Evolutionary conservation across 2,329 filamentous ascomycete genomes (phyloP).

Genomic region (Colletotrichum kahawae): DNA sequence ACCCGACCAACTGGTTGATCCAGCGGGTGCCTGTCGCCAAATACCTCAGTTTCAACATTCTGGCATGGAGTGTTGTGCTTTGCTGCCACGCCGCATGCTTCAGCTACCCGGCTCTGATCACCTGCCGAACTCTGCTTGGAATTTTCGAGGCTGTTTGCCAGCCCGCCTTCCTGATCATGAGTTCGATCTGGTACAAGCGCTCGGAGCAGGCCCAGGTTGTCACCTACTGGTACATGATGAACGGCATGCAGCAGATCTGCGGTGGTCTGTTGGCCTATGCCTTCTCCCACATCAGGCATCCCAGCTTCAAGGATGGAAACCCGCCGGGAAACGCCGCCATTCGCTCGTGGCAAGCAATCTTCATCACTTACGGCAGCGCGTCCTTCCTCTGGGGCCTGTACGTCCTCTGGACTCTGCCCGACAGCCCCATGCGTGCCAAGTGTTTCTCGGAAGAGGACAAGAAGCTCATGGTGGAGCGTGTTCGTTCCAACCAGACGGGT

Average conservation of each 20-base stretch:
- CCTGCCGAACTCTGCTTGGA: conserved; percentile 47
- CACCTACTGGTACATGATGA: conserved; percentile 35
- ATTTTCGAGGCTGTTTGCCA: conserved; percentile 49
- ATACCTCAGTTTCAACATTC: conserved; percentile 40
- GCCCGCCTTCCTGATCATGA: conserved; percentile 49
- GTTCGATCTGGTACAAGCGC: conserved; percentile 33
- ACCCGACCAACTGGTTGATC: conserved; percentile 42
- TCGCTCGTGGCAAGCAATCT: conserved; percentile 45
- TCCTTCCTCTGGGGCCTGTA: conserved; percentile 38
- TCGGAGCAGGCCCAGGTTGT: conserved; percentile 37
- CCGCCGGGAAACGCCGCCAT: conserved; percentile 27
- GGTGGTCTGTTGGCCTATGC: conserved; percentile 45
- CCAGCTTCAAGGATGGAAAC: neutral
- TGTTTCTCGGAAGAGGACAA: conserved; percentile 36
- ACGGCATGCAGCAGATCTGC: conserved; percentile 39
- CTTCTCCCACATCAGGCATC: conserved; percentile 31
- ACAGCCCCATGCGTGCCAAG: conserved; percentile 32
- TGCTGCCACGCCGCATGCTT: conserved; percentile 8
- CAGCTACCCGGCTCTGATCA: conserved; percentile 43
- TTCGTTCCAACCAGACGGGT: conserved; percentile 40
- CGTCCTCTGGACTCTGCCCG: conserved; percentile 46
- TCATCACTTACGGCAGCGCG: conserved; percentile 43
- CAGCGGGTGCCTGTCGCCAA: conserved; percentile 43
- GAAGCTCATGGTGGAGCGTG: conserved; percentile 38
- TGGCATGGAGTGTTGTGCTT: conserved; percentile 41